Conservation (phyloP, 805 yeast genomes). For the Spathaspora girioi region DNA sequence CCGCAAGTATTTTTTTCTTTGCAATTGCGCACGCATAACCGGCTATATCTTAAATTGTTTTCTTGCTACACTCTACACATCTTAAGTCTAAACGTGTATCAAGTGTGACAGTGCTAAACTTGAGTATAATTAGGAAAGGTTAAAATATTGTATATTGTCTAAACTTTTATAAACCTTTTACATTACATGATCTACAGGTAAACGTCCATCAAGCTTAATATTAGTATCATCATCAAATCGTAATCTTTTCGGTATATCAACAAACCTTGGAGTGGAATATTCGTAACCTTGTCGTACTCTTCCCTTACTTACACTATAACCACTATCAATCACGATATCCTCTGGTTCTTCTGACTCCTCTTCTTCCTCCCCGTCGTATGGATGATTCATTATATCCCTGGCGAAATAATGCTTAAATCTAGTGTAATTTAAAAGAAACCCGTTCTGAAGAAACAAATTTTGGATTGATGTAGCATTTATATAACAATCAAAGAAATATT, state of each 20-base stretch:
- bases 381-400: slow-evolving; percentile 3
- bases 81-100: no score
- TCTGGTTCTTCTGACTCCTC: background rate
- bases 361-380: slow-evolving; percentile 5
- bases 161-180: slow-evolving; percentile 1
- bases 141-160: background rate
- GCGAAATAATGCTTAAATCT: slow-evolving; percentile 10
- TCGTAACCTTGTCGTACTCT: background rate
- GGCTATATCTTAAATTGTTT: no score
- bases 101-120: no score
- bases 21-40: no score
- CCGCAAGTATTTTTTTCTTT: no score
- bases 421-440: slow-evolving; percentile 19
- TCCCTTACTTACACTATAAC: background rate
- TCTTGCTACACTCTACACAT: no score
- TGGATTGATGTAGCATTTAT: slow-evolving; percentile 1
- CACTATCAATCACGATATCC: background rate
- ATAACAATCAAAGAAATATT: slow-evolving; percentile 9
- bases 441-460: slow-evolving; percentile 8
- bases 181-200: slow-evolving; percentile 7
- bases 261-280: background rate
- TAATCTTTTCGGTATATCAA: slow-evolving; percentile 2
- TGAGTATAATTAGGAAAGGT: no score
- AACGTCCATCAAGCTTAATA: slow-evolving; percentile 3
- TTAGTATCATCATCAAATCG: slow-evolving; percentile 7